These are phyloP conservation scores for Pseudoperonospora humuli DNA, from an alignment of 352 stramenopile genomes.

Conservation along the genomic window DNA sequence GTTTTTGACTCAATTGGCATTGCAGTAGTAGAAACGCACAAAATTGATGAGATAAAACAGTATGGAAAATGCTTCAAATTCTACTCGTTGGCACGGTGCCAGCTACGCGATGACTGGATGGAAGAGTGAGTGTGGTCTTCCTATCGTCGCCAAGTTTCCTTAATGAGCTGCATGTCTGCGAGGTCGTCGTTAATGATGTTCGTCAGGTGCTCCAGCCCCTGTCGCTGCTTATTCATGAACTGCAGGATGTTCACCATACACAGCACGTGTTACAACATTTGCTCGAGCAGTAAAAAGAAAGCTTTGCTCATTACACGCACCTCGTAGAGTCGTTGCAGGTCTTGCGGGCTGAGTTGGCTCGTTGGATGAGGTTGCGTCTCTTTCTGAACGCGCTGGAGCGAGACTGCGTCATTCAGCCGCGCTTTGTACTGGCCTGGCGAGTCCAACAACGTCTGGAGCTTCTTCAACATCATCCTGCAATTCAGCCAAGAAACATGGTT, in stretches of 20 bases:
- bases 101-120: neutral
- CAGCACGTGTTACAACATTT: neutral
- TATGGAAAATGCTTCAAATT: neutral
- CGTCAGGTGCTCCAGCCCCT: conserved; percentile 77
- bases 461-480: conserved; percentile 69
- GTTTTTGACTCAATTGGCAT: too few relatives aligned
- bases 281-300: neutral
- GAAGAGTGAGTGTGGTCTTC: neutral
- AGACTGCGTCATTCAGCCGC: conserved; percentile 68
- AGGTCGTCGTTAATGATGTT: conserved; percentile 80
- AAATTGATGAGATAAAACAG: neutral
- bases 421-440: conserved; percentile 84
- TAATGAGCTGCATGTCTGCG: conserved; percentile 82
- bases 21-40: too few relatives aligned
- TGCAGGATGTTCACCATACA: conserved; percentile 17
- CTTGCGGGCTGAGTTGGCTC: conserved; percentile 60
- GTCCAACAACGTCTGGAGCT: conserved; percentile 72
- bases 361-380: conserved; percentile 23
- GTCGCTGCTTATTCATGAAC: conserved; percentile 82
- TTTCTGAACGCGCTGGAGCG: conserved; percentile 65
- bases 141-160: conserved; percentile 78
- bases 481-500: conserved; percentile 3
- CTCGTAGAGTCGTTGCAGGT: conserved; percentile 70
- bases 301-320: conserved; percentile 13
- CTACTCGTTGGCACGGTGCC: neutral